Evolutionary conservation across 192 early-diverging fungal genomes (phyloP), one percentile per base, ranked within the genome.

Genomic region (Fimicolochytrium jonesii): DNA sequence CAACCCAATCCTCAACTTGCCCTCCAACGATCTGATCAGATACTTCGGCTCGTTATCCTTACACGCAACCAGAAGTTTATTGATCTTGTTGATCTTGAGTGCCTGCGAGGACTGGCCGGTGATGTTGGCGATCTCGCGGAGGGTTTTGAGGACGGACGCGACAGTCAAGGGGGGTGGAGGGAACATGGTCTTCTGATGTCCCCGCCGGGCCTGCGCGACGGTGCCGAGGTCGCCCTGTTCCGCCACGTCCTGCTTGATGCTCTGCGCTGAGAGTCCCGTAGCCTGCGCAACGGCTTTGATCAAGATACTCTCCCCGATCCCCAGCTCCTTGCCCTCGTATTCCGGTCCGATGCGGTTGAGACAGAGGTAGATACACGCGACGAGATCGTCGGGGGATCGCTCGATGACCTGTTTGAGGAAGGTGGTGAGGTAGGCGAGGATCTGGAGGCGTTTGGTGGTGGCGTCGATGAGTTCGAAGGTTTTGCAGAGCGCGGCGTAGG

Each of bases 241-340:
- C 20, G 71, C 73, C 65, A 90, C 80, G 20, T 94, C 91, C 44
- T 78, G 63, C 64, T 95, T 96, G 64, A 99, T 86, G 61, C 83
- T 82, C 18, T 76, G 66, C 47, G 80, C 69, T 30, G 78, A 82
- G 18, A 90, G 73, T 10, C 95, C 94, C 0, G 97, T 97, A 1
- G 91, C 87, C 43, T 88, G 69, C 2, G 90, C 95, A 66, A 99
- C 90, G 9, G 93, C 90, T 66, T 97, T 97, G 61, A 96, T 87
- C 31, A 99, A 69, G 4, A 94, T 77, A 18, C 88, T 87, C 62
- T 97, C 95, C 31, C 97, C 97, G 54, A 99, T 87, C 5, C 95
- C 95, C 23, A 99, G 76, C 74, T 99, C 97, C 25, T 94, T 77
- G 26, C 90, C 91, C 74, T 97, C 93, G 67, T 96, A 92, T 59